Percentiles rank a stretch among this genome's conserved stretches.
These are phyloP conservation scores for Datura wrightii DNA, from an alignment of 257 asterid species.

Conservation along the genomic window DNA sequence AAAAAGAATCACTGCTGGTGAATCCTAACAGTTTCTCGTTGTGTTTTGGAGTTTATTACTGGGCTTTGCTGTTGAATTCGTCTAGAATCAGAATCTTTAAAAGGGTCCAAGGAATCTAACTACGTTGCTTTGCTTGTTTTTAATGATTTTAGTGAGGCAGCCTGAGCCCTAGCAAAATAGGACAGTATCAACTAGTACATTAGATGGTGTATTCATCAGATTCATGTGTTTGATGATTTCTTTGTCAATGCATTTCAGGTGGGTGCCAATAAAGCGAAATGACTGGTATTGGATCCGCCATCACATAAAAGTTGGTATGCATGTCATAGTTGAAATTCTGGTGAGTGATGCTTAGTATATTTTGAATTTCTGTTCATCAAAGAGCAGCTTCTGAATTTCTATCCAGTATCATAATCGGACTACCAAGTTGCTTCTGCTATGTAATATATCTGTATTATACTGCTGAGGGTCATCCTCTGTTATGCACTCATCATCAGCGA, in stretches of 20 bases:
- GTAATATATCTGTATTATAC: background rate
- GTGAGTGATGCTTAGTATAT: constrained; percentile 53
- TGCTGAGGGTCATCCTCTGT: constrained; percentile 25
- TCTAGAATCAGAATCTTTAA: background rate
- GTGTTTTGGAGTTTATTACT: constrained; percentile 15
- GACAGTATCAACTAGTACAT: background rate
- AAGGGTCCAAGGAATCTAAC: background rate
- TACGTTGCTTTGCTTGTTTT: background rate
- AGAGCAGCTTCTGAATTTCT: background rate
- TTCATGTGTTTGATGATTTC: constrained; percentile 3
- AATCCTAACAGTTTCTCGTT: background rate
- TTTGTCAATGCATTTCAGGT: constrained; percentile 57
- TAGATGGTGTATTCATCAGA: background rate
- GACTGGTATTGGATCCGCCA: constrained; percentile 99
- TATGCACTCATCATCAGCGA: background rate
- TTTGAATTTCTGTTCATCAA: constrained; percentile 25
- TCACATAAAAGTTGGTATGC: constrained; percentile 97
- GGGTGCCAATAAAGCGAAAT: constrained; percentile 94
- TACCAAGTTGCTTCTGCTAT: background rate
- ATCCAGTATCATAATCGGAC: background rate
- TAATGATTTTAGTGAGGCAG: background rate
- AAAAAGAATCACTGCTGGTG: background rate
- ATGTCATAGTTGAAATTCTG: constrained; percentile 80
- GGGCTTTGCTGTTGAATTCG: background rate
- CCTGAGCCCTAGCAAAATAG: background rate